Evolutionary conservation across 352 stramenopile genomes (phyloP).

Genomic region (Pythium phragmiticola): DNA sequence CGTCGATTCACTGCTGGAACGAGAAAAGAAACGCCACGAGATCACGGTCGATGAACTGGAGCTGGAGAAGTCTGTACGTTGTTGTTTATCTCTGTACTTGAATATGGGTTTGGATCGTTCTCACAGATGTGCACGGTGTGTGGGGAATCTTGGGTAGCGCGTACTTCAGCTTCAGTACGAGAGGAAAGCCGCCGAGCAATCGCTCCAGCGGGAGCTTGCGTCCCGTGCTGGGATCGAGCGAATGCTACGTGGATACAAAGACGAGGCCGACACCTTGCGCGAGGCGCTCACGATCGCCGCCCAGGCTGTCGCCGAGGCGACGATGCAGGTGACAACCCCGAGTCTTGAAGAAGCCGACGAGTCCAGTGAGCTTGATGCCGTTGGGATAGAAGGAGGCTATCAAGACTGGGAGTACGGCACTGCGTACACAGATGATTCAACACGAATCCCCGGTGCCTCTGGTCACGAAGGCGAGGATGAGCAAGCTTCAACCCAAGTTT

Average conservation of each 20-base stretch:
- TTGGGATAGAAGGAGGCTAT: neutral
- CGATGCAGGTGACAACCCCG: conserved; percentile 17
- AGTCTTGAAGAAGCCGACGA: conserved; percentile 1
- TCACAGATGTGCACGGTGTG: neutral
- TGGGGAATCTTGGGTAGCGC: conserved; percentile 25
- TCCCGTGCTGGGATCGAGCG: conserved; percentile 47
- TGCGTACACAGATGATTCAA: neutral
- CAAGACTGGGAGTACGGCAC: neutral
- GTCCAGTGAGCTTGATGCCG: neutral
- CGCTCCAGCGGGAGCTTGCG: conserved; percentile 57
- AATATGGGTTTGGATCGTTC: no score
- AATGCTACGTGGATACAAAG: conserved; percentile 66
- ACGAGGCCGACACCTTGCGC: conserved; percentile 71
- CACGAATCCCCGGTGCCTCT: neutral
- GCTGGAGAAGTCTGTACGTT: conserved; percentile 43
- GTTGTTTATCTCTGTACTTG: no score
- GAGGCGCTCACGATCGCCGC: conserved; percentile 74
- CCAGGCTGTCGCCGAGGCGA: conserved; percentile 46
- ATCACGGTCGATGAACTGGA: conserved; percentile 40
- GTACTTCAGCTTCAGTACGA: conserved; percentile 42
- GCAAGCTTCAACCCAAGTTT: neutral
- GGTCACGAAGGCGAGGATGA: neutral
- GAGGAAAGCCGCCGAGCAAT: conserved; percentile 49
- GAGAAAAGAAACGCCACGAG: conserved; percentile 44
- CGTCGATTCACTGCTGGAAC: conserved; percentile 45